A percentile compares a stretch with the other conserved stretches of the same genome.
Conservation (phyloP, 2,329 filamentous ascomycete genomes). For the Torrubiella hemipterigena region DNA sequence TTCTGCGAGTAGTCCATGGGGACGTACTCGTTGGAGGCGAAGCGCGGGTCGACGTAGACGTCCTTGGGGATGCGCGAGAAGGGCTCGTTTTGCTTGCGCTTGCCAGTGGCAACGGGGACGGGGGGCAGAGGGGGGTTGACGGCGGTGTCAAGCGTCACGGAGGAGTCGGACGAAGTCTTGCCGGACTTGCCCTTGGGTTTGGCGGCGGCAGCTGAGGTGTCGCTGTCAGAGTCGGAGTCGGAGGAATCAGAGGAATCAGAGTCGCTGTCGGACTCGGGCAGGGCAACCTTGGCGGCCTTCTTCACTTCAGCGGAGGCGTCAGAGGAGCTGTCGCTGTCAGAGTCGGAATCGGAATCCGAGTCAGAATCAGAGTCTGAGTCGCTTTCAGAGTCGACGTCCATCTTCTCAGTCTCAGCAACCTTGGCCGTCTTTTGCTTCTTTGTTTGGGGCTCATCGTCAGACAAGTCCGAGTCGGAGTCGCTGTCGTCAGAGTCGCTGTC, state of each 20-base stretch:
- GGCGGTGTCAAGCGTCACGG: conserved; percentile 35
- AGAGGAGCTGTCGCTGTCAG: conserved; percentile 16
- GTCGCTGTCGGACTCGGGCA: no score
- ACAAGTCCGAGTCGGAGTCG: conserved; percentile 5
- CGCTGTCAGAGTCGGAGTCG: conserved; percentile 16
- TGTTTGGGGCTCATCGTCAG: no score
- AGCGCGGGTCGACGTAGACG: conserved; percentile 53
- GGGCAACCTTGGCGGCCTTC: conserved; percentile 15
- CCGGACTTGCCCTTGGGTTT: conserved; percentile 11
- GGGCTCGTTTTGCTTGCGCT: conserved; percentile 47
- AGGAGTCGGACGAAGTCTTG: conserved; percentile 27
- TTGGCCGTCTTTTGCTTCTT: conserved; percentile 12
- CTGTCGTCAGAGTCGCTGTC: conserved; percentile 1
- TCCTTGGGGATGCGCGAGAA: conserved; percentile 69
- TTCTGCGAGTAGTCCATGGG: conserved; percentile 80
- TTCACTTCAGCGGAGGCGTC: conserved; percentile 11
- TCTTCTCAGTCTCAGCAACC: no score
- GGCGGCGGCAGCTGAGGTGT: conserved; percentile 12
- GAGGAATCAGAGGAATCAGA: conserved; percentile 17
- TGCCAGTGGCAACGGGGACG: conserved; percentile 27
- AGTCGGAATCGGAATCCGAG: conserved; percentile 17
- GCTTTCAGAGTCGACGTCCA: no score
- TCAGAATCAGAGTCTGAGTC: no score
- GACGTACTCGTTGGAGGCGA: conserved; percentile 70
- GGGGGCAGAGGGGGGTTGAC: conserved; percentile 40